phyloP scores from a whole-genome alignment of 345 rosid genomes.

The Raphanus sativus region DNA sequence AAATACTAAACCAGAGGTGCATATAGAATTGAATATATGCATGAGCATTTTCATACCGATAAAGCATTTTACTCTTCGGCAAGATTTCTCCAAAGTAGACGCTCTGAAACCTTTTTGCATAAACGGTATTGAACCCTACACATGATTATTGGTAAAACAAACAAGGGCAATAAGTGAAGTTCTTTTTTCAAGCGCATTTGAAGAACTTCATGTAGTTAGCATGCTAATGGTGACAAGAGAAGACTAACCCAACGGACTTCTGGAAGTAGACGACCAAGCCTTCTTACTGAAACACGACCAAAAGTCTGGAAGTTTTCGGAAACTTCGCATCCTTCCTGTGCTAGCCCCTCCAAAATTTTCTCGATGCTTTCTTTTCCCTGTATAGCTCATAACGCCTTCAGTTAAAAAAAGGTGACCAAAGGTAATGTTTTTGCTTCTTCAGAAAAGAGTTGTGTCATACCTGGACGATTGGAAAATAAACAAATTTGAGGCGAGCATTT shows the following conservation, averaged over 20 bases:
- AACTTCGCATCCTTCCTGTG: conserved; percentile 47
- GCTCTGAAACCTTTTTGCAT: conserved; percentile 64
- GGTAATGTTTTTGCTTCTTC: not conserved
- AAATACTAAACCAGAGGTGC: not conserved
- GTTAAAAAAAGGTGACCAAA: conserved; percentile 6
- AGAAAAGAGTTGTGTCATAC: conserved; percentile 36
- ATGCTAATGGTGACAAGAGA: conserved; percentile 11
- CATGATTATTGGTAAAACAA: conserved; percentile 15
- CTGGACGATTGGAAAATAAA: conserved; percentile 66
- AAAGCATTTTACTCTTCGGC: conserved; percentile 68
- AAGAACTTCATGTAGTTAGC: not conserved
- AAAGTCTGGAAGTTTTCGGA: conserved; percentile 50
- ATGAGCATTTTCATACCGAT: conserved; percentile 47
- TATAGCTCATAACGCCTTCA: conserved; percentile 4
- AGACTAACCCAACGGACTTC: conserved; percentile 76
- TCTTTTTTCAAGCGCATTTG: not conserved
- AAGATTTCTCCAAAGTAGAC: conserved; percentile 54
- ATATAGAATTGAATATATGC: not conserved
- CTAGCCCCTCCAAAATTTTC: conserved; percentile 52
- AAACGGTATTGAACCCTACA: conserved; percentile 60
- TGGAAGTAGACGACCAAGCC: conserved; percentile 85
- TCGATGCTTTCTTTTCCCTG: conserved; percentile 76
- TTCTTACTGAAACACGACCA: conserved; percentile 61
- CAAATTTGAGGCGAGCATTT: conserved; percentile 68
- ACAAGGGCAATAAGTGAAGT: not conserved